Evolutionary conservation across 495 filamentous ascomycete genomes (phyloP), one percentile per base, ranked within the genome.

Genomic region (Antarctomyces pellizariae): DNA sequence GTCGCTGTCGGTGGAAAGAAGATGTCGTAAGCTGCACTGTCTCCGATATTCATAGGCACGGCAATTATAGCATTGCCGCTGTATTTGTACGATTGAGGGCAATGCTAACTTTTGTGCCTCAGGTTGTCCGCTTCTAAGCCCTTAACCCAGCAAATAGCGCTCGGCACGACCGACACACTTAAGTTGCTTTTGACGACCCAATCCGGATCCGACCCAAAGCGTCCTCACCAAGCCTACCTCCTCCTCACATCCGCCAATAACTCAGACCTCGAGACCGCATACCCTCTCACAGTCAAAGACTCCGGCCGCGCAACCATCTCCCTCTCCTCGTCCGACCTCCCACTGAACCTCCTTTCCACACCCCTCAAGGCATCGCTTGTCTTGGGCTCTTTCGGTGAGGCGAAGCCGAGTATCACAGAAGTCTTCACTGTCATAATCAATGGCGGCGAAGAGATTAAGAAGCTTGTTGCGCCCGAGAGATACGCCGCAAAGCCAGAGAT

Each of bases 211-310:
- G 71, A 70, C 35, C 56, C 65, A 7, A 83, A 76, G 50, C 64
- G 75, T 28, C 78, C 86, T 32, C 86, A 97, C 49, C 86, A 97
- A 46, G 79, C 80, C 2, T 92, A 91, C 51, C 60, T 97, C 10
- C 58, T 82, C 4, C 52, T 95, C 20, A 66, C 67, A 34, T n/a
- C n/a, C n/a, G 80, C 93, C 34, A 50, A 62, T 2, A 50, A 59
- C 10, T 71, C 66, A 15, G 74, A 75, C 12, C 54, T 95, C 21
- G 83, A 93, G 46, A 71, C 82, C n/a, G 83, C 82, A 0, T 90
- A 78, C 42, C 68, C 80, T 4, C 62, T 97, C 38, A 69, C 49
- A 4, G 60, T 91, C 16, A 92, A 90, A 50, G 79, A 84, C 0
- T 78, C 56, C 44, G 82, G 82, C 19, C 19, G 11, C 33, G 48